Base-by-base conservation (phyloP, 2,329 filamentous ascomycete species). In the Penicillium sp. region DNA sequence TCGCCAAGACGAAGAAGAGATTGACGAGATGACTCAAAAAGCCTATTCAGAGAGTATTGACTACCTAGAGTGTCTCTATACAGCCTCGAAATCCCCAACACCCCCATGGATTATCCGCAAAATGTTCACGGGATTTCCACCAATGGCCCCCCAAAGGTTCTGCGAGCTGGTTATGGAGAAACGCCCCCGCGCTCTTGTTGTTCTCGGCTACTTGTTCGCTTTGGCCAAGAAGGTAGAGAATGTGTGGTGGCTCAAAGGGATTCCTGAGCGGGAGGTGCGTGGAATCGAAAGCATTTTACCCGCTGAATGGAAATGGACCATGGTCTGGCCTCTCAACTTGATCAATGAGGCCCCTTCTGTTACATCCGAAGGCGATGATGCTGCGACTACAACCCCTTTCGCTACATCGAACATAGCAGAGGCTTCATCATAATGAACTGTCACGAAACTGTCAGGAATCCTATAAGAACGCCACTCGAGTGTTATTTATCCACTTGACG, bases 171-270 rank as follows among this genome's bases (percentile, higher is more conserved):
- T 73, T 29, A 54, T 60, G n/a, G 67, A 73, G 45, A 58, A 60
- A 23, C 58, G 67, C 29, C 72, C 71, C 14, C 67, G 71, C 19
- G 72, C 72, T 10, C 57, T 74, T n/a, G 67, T 72, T 2, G 69
- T 70, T 1, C 52, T 75, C 43, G 71, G 69, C 5, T 69, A 73
- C 55, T 68, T 70, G 56, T 75, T 75, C 51, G 69, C 68, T 4
- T 37, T 67, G 31, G 51, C 53, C 31, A 62, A 59, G 11, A 55
- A 37, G 2, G 56, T 49, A 31, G 57, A 66, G 3, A 29, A 64
- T 53, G 48, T 62, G 4, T 69, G 67, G 66, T 68, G 60, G 60
- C 57, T 69, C 14, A 56, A 53, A 3, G 60, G 63, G 7, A 64
- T 62, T 13, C 65, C 65, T 1, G 55, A 58, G 52, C 59, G 61